A percentile compares a stretch with the other conserved stretches of the same genome.
Conservation (phyloP, 169 alveolate species). For the Sarcocystis neurona region DNA sequence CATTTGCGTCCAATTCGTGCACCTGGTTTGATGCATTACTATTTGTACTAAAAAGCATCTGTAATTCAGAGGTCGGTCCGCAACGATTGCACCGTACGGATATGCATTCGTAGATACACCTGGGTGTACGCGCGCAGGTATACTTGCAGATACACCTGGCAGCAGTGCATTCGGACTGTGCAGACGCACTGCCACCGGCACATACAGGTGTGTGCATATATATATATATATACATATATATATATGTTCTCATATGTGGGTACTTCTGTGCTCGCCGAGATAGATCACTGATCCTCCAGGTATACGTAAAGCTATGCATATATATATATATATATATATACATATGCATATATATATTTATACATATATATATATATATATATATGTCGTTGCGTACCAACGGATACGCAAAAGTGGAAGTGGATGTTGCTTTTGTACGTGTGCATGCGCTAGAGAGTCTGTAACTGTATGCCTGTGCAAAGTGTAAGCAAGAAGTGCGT, state of each 20-base stretch:
- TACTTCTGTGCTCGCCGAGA: not conserved
- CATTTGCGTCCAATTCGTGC: no score
- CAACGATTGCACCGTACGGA: not conserved
- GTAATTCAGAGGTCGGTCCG: not conserved
- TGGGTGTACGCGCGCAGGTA: not conserved
- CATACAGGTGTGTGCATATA: not conserved
- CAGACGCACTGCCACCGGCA: not conserved
- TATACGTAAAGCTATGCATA: no score
- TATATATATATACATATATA: constrained; percentile 11
- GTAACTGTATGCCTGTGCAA: no score
- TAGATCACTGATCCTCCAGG: not conserved
- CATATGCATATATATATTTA: not conserved
- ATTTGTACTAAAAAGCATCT: not conserved
- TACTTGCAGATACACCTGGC: not conserved
- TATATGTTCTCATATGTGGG: not conserved
- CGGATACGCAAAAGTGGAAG: no score
- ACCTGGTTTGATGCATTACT: not conserved
- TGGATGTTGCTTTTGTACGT: no score
- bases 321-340: not conserved
- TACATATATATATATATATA: not conserved
- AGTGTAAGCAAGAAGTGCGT: no score
- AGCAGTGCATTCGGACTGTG: not conserved
- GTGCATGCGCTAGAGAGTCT: no score
- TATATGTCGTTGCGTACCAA: not conserved
- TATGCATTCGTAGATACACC: not conserved